Evolutionary conservation across 345 rosid species (phyloP), one percentile per base, ranked within the genome.

Genomic region (Gossypium anomalum): DNA sequence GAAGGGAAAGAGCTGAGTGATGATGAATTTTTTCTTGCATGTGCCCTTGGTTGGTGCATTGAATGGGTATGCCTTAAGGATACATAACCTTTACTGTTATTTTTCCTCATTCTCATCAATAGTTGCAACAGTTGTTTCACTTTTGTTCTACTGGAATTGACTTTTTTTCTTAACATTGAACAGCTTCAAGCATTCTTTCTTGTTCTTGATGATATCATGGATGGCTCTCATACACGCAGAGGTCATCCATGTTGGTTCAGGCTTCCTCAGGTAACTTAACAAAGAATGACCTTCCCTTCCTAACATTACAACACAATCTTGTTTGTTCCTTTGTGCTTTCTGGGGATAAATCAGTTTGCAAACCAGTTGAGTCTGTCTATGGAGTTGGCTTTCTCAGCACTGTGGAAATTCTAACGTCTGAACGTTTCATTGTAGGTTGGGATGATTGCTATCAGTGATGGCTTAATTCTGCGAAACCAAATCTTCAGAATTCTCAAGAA

Each of bases 221-320:
- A 92, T 78, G 78, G 79, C 78, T 90, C 97, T 71, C 88, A 89
- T 71, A 85, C 90, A 2, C 88, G 96, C 9, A 93, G 96, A 78
- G 95, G 92, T 51, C 93, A 86, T 72, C 93, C 92, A 73, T 92
- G 97, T 73, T 92, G 97, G 94, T 92, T 82, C 80, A 84, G 92
- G 81, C 76, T 87, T 58, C 93, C 96, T 44, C 77, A 92, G 89
- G 97, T 69, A 23, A 27, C n/a, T 6, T 25, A 67, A 23, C 43
- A 25, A 34, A 49, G 22, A 25, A 49, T 16, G 20, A 23, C 49
- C 22, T 43, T 25, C 69, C 49, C 69, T 62, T 62, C 52, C 47
- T 15, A 8, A 52, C 49, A 48, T 48, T 15, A 48, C 71, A 25
- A 17, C 19, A 3, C 25, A 68, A 23, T 17, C 72, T 23, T 68